Conservation (phyloP, 2,329 filamentous ascomycete genomes). For the Raffaelea deltoideospora region DNA sequence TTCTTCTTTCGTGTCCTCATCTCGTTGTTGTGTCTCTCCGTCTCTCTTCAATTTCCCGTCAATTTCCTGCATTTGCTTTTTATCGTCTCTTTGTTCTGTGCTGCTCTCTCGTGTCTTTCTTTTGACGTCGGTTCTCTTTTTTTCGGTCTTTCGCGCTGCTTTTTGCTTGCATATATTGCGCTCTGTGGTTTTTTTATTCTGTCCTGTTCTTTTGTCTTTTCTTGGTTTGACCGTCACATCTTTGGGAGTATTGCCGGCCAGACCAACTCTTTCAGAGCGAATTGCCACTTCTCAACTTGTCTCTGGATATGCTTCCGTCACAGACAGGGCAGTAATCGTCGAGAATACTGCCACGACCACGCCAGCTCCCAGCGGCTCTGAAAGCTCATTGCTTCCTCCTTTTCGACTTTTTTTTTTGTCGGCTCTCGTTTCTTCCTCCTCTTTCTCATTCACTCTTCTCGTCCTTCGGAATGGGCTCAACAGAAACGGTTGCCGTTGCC, state of each 20-base stretch:
- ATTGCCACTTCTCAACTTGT: too few species aligned
- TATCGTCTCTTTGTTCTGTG: not conserved
- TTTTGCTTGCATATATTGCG: too few species aligned
- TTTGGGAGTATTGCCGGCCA: too few species aligned
- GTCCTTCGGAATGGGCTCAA: conserved; percentile 21
- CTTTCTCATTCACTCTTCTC: not conserved
- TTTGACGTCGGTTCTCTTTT: not conserved
- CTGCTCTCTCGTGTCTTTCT: not conserved
- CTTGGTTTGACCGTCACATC: too few species aligned
- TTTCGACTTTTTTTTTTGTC: not conserved
- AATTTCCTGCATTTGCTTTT: not conserved
- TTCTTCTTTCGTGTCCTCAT: not conserved
- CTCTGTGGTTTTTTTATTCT: too few species aligned
- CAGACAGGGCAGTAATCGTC: too few species aligned
- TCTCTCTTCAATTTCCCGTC: not conserved
- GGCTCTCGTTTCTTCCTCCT: not conserved
- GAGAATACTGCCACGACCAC: too few species aligned
- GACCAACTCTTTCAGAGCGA: too few species aligned
- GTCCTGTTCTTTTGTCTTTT: too few species aligned
- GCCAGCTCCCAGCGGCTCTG: too few species aligned
- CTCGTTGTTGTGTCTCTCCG: not conserved
- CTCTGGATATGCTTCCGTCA: too few species aligned
- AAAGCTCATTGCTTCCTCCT: not conserved
- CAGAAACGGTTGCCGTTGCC: conserved; percentile 16
- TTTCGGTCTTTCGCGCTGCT: too few species aligned